Base-by-base conservation (phyloP, 2,329 filamentous ascomycete species). In the Phialocephala subalpina region DNA sequence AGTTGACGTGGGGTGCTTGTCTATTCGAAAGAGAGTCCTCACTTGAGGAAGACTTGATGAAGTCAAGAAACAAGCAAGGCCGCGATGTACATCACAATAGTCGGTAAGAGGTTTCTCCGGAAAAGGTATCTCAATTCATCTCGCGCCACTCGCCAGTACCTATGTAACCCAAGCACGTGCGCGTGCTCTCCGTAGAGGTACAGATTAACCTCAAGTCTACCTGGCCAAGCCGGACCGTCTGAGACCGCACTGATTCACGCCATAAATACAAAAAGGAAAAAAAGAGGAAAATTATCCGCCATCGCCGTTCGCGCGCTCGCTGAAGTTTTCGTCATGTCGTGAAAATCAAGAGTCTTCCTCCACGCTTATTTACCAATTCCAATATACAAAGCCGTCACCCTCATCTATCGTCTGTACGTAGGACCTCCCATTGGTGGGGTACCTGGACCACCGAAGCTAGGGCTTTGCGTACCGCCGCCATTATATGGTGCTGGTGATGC, bases 401-500 rank as follows among this genome's bases (percentile, higher is more conserved):
- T 40, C 38, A 62, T 56, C 29, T 63, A 63, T 36, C 35, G 40
- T 58, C 61, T 49, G 53, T 63, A 63, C 59, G n/a, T n/a, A 36
- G 45, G 27, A 22, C 45, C 45, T 47, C 60, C 58, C 6, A 42
- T 61, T 9, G 58, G n/a, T 58, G 53, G 58, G 16, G 47, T 60
- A 33, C 56, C 60, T 5, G 62, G 62, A 18, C 53, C 62, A 52
- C 58, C 55, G 20, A 64, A 64, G 29, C 53, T 57, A 7, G 62
- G 65, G 22, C 59, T 62, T 47, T 67, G 66, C 8, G 55, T 60
- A 1, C 65, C 63, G 27, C 66, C 60, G 6, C 60, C 57, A 52
- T 70, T 70, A 20, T 71, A 70, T 8, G 70, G 70, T 18, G 68
- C 70, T 20, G 70, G 70, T 40, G 64, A 67, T 20, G 68, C 68